Conservation (phyloP, 2,329 filamentous ascomycete species). For the Pezicula carpinea region DNA sequence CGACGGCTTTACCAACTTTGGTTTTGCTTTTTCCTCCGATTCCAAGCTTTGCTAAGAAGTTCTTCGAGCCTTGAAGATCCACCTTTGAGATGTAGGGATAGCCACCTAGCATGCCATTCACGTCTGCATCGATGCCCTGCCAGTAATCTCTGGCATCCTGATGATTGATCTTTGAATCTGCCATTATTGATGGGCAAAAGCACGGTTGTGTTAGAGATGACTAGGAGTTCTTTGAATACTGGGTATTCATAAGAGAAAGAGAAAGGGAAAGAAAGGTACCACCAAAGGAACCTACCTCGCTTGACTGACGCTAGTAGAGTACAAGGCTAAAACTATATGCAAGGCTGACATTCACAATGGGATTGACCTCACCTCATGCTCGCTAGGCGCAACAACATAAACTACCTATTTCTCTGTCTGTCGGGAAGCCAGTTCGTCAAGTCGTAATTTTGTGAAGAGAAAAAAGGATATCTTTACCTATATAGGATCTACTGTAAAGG, state of each 20-base stretch:
- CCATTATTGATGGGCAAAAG: conserved; percentile 9
- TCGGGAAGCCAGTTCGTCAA: too few relatives aligned
- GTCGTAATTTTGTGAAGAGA: too few relatives aligned
- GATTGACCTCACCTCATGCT: too few relatives aligned
- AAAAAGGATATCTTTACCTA: too few relatives aligned
- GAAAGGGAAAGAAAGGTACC: neutral
- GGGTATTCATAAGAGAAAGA: neutral
- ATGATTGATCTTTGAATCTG: conserved; percentile 27
- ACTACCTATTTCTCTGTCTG: too few relatives aligned
- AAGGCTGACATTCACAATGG: neutral
- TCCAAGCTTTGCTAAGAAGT: conserved; percentile 64
- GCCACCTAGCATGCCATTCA: conserved; percentile 76
- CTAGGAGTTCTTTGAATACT: neutral
- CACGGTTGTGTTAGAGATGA: neutral
- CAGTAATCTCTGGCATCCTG: conserved; percentile 38
- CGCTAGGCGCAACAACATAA: too few relatives aligned
- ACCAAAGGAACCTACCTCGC: neutral
- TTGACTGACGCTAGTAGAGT: neutral
- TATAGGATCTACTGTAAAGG: too few relatives aligned
- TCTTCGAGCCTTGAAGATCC: conserved; percentile 66
- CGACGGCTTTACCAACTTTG: conserved; percentile 30
- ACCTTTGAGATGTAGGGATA: conserved; percentile 64
- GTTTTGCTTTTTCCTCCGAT: conserved; percentile 28
- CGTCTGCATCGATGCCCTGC: conserved; percentile 45
- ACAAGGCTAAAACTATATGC: neutral